Evolutionary conservation across 2,329 filamentous ascomycete genomes (phyloP).

Genomic region (Hypoxylon sp.): DNA sequence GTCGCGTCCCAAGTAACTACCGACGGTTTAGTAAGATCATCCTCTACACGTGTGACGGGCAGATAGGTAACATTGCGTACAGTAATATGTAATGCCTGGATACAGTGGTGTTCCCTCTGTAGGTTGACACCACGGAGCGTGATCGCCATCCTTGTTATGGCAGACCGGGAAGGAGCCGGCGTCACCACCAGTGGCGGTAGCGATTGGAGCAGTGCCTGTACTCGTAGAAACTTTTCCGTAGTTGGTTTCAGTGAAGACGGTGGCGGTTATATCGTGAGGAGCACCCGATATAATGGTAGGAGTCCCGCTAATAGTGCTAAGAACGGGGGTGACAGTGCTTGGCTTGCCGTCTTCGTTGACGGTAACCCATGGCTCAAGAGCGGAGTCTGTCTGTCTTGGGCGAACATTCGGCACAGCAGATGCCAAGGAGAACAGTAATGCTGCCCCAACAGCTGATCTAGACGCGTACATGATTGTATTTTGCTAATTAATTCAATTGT

Average conservation of each 20-base stretch:
- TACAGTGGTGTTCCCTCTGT: constrained; percentile 60
- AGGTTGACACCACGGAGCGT: constrained; percentile 69
- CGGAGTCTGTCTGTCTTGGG: constrained; percentile 49
- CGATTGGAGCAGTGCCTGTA: constrained; percentile 62
- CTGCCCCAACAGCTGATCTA: constrained; percentile 41
- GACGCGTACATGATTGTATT: constrained; percentile 43
- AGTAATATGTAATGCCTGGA: constrained; percentile 65
- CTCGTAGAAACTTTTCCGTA: constrained; percentile 51
- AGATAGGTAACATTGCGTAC: constrained; percentile 52
- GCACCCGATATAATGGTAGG: constrained; percentile 58
- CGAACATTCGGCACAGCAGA: constrained; percentile 49
- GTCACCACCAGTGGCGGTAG: constrained; percentile 60
- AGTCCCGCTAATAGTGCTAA: constrained; percentile 63
- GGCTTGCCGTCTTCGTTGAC: constrained; percentile 64
- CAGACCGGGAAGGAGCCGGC: constrained; percentile 67
- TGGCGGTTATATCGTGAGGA: constrained; percentile 61
- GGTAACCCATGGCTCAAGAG: constrained; percentile 66
- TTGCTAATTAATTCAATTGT: neutral
- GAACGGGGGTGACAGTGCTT: constrained; percentile 65
- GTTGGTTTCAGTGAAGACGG: constrained; percentile 55
- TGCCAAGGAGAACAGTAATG: constrained; percentile 48
- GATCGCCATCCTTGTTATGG: constrained; percentile 62
- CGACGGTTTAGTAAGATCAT: constrained; percentile 15
- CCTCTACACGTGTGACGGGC: neutral
- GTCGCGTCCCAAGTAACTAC: constrained; percentile 71